Base-by-base conservation (phyloP, 352 stramenopile species). In the Pythium dissotocum region DNA sequence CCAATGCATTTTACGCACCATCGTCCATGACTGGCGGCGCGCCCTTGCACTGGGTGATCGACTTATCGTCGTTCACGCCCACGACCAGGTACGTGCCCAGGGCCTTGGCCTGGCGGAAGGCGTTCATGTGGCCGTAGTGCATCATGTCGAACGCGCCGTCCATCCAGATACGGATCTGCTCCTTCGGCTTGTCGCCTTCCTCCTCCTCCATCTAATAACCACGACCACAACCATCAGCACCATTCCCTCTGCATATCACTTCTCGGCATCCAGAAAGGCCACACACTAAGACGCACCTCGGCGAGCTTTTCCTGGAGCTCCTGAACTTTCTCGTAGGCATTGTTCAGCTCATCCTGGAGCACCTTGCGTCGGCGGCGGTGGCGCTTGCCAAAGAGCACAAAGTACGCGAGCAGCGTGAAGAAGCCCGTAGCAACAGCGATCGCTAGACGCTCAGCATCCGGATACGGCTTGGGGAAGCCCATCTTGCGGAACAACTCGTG, bases 51-150 rank as follows among this genome's bases (percentile, higher is more conserved):
- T 88, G 76, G 42, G 88, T 97, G 73, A 99, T 99, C 38, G 94
- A 98, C 76, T 98, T 89, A 71, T 99, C 97, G 52, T 97, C 97
- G 75, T 99, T 99, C 24, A 99, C 92, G n/a, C 98, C 98, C 2
- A 99, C 98, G 38, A 99, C 93, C 0, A 99, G 80, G 73, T 98
- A 97, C 62, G 97, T 99, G 28, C 97, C 97, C 6, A 99, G 83
- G 9, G 96, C 90, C 53, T 91, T 78, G 40, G 92, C 97, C 64
- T 99, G 93, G 33, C 97, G 95, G 84, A 99, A 99, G 10, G 97
- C 98, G 80, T 99, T 99, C 97, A 99, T 99, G 82, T 99, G 98
- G 28, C 98, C 98, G 77, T 99, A 99, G 78, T 99, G 98, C 94
- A 99, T 99, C 84, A 99, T 97, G 77, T 99, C 98, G 77, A 99